Conservation (phyloP, 176 grass and related monocot genomes). For the Puccinellia tenuiflora region DNA sequence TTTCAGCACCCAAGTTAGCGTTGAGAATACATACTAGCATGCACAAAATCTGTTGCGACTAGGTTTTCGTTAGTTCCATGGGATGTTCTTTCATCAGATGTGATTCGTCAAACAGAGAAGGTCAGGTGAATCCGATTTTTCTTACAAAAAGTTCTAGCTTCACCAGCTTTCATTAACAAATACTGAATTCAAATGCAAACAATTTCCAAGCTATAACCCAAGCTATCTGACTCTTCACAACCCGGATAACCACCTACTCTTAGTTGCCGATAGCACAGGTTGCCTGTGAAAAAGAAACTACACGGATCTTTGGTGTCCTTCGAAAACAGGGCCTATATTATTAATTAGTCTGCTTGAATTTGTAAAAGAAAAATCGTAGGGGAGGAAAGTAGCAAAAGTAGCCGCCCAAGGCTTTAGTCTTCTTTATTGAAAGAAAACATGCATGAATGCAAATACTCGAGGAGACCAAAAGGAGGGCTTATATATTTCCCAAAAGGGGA, state of each 20-base stretch:
- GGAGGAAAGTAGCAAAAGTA: too few relatives aligned
- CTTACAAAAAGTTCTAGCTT: background rate
- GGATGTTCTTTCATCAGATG: background rate
- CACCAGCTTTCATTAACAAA: background rate
- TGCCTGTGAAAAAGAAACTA: too few relatives aligned
- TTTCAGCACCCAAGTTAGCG: background rate
- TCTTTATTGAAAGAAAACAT: too few relatives aligned
- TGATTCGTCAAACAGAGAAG: background rate
- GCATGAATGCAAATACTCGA: too few relatives aligned
- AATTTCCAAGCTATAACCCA: fast-evolving
- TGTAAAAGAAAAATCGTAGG: too few relatives aligned
- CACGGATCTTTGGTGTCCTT: too few relatives aligned
- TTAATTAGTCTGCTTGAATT: too few relatives aligned
- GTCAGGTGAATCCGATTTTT: background rate
- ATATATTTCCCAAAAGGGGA: too few relatives aligned
- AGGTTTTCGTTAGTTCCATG: background rate
- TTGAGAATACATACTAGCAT: background rate
- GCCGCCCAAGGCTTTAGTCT: too few relatives aligned
- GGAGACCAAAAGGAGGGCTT: too few relatives aligned
- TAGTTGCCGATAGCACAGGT: background rate
- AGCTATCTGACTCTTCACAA: background rate
- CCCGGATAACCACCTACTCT: background rate
- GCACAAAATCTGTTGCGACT: background rate
- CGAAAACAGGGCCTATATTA: too few relatives aligned
- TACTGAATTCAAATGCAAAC: background rate